phyloP scores from a whole-genome alignment of 371 early-diverging fungal genomes.

The Mortierella sp. region DNA sequence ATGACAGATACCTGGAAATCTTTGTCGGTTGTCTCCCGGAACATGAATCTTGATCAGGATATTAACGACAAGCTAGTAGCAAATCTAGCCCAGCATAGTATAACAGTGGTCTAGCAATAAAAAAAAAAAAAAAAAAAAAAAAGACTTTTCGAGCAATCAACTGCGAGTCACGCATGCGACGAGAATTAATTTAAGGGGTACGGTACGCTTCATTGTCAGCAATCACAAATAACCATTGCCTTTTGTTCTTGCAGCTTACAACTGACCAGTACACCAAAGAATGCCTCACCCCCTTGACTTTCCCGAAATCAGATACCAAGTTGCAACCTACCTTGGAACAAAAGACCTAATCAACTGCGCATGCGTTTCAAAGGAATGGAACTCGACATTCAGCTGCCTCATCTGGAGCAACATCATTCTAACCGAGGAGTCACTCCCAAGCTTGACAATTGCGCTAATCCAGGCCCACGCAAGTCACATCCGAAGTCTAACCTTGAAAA shows the following conservation, averaged over 20 bases:
- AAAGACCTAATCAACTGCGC: background rate
- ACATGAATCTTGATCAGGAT: background rate
- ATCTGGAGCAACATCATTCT: background rate
- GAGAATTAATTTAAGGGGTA: too few relatives aligned
- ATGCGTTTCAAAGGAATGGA: background rate
- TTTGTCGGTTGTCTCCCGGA: background rate
- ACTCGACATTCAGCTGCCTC: background rate
- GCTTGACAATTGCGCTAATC: background rate
- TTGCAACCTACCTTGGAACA: background rate
- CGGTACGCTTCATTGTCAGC: too few relatives aligned
- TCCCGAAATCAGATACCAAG: background rate
- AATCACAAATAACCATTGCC: too few relatives aligned
- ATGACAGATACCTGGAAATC: background rate
- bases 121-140: background rate
- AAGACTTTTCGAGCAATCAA: too few relatives aligned
- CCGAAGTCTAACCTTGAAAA: background rate
- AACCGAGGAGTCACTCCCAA: background rate
- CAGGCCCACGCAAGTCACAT: background rate
- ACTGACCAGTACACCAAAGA: too few relatives aligned
- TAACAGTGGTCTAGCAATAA: background rate
- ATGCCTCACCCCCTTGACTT: too few relatives aligned
- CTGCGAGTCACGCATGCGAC: too few relatives aligned
- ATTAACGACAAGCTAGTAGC: background rate
- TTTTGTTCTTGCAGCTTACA: too few relatives aligned
- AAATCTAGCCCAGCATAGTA: background rate